Evolutionary conservation across 352 stramenopile species (phyloP).

Genomic region (Pythium dissotocum): DNA sequence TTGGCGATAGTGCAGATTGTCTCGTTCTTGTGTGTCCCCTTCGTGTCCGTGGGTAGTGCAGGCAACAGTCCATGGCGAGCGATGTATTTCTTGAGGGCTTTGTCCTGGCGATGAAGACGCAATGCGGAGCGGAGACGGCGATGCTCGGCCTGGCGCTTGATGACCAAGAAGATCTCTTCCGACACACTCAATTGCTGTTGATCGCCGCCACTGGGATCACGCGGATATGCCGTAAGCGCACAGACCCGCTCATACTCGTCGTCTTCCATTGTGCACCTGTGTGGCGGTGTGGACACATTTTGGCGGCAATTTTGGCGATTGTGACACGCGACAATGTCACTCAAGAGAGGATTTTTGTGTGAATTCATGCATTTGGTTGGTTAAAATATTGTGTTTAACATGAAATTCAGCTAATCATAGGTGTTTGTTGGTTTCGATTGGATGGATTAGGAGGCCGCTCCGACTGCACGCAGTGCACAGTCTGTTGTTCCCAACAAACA

Average conservation of each 20-base stretch:
- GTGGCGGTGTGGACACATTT: slow-evolving; percentile 1
- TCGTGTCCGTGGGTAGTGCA: neutral
- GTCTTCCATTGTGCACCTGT: slow-evolving; percentile 42
- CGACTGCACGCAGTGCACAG: slow-evolving; percentile 4
- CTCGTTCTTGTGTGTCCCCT: slow-evolving; percentile 19
- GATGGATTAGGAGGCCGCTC: slow-evolving; percentile 15
- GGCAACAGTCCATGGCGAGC: slow-evolving; percentile 31
- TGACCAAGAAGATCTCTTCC: slow-evolving; percentile 53
- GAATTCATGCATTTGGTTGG: slow-evolving; percentile 6
- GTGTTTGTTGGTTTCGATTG: neutral
- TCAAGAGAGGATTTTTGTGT: slow-evolving; percentile 3
- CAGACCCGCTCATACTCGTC: slow-evolving; percentile 50
- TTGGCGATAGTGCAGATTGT: slow-evolving; percentile 42
- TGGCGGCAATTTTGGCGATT: slow-evolving; percentile 12
- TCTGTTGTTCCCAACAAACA: neutral
- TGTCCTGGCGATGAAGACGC: slow-evolving; percentile 59
- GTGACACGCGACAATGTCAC: slow-evolving; percentile 2
- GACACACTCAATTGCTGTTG: slow-evolving; percentile 35
- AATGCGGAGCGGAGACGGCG: slow-evolving; percentile 44
- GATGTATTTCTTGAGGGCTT: slow-evolving; percentile 54
- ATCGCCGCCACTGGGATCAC: neutral
- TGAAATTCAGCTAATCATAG: slow-evolving; percentile 10
- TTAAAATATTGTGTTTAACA: neutral
- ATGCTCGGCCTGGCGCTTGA: slow-evolving; percentile 59
- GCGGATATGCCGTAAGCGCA: slow-evolving; percentile 40